Evolutionary conservation across 2,329 filamentous ascomycete genomes (phyloP).

Genomic region (Fusarium sp.): DNA sequence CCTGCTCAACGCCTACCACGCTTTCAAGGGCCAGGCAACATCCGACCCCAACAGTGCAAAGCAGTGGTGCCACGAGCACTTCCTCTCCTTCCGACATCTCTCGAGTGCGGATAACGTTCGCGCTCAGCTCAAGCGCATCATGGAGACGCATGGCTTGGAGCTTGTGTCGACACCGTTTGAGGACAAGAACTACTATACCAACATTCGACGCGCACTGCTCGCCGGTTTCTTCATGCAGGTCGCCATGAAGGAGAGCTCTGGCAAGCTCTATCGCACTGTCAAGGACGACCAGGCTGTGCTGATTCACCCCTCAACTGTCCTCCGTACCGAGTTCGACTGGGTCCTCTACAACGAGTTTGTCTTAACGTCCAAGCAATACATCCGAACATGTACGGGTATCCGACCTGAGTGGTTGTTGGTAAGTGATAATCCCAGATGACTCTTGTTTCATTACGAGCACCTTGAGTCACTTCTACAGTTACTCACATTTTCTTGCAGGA

Average conservation of each 20-base stretch:
- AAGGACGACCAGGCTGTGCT: slow-evolving; percentile 96
- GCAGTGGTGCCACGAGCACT: slow-evolving; percentile 97
- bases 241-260: slow-evolving; percentile 87
- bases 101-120: slow-evolving; percentile 95
- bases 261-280: slow-evolving; percentile 93
- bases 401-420: slow-evolving; percentile 94
- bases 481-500: slow-evolving; percentile 65
- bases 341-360: slow-evolving; percentile 99
- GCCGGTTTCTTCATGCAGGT: slow-evolving; percentile 99
- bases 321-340: slow-evolving; percentile 92
- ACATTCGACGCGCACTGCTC: slow-evolving; percentile 91
- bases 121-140: slow-evolving; percentile 90
- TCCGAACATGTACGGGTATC: slow-evolving; percentile 90
- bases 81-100: slow-evolving; percentile 87
- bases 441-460: background rate
- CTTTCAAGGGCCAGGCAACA: slow-evolving; percentile 80
- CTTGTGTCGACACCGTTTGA: slow-evolving; percentile 90
- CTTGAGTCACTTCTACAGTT: background rate
- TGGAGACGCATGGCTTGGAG: slow-evolving; percentile 90
- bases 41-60: slow-evolving; percentile 74
- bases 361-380: slow-evolving; percentile 97
- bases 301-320: slow-evolving; percentile 91
- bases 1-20: slow-evolving; percentile 96
- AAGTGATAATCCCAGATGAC: slow-evolving; percentile 49
- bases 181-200: slow-evolving; percentile 97